Percentiles rank a stretch among this genome's conserved stretches.
Conservation (phyloP, 2,329 filamentous ascomycete species). For the Colletotrichum filicis region DNA sequence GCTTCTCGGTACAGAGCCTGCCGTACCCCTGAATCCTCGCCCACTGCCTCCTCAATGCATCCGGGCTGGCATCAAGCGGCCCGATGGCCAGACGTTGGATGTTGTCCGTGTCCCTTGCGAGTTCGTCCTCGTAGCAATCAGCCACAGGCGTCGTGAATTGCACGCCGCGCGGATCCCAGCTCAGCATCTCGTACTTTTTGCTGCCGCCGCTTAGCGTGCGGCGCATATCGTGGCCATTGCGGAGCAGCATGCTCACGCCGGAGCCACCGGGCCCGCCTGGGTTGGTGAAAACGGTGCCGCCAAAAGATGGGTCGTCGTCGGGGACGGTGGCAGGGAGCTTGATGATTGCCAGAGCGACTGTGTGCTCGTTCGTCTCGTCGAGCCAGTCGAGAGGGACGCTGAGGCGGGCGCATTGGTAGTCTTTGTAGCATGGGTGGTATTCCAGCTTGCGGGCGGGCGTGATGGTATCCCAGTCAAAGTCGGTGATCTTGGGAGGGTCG, state of each 20-base stretch:
- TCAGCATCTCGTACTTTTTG: conserved; percentile 53
- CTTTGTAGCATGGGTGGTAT: conserved; percentile 53
- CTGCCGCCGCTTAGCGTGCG: conserved; percentile 37
- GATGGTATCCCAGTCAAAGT: conserved; percentile 50
- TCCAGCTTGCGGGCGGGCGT: conserved; percentile 47
- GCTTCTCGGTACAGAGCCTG: conserved; percentile 40
- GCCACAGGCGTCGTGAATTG: conserved; percentile 48
- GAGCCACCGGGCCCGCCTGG: conserved; percentile 58
- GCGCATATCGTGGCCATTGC: conserved; percentile 37
- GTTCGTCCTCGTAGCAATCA: conserved; percentile 50
- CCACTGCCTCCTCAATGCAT: conserved; percentile 23
- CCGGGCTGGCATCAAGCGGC: conserved; percentile 35
- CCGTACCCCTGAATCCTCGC: conserved; percentile 39
- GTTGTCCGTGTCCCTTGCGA: conserved; percentile 43
- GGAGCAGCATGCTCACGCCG: conserved; percentile 46
- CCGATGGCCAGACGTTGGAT: conserved; percentile 47
- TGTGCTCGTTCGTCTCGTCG: conserved; percentile 39
- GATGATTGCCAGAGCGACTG: conserved; percentile 52
- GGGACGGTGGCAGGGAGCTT: conserved; percentile 52
- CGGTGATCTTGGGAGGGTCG: neutral
- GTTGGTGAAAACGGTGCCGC: conserved; percentile 55
- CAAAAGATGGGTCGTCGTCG: conserved; percentile 50
- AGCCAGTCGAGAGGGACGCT: conserved; percentile 56
- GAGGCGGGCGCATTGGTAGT: conserved; percentile 53
- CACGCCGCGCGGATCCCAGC: conserved; percentile 58